phyloP scores from a whole-genome alignment of 306 rosid species.

The Dalbergia cultrata region DNA sequence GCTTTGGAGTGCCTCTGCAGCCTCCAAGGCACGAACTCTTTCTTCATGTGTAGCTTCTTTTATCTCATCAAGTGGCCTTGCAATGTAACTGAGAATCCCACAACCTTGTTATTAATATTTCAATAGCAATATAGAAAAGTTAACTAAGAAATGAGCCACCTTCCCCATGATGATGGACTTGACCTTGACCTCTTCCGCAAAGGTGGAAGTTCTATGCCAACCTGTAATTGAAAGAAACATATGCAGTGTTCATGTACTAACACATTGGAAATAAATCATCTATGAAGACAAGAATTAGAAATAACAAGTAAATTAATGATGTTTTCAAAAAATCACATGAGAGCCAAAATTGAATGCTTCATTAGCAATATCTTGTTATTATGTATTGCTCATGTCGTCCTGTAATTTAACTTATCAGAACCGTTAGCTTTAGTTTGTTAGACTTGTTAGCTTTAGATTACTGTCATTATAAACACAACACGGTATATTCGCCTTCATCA shows the following conservation, averaged over 20 bases:
- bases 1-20: conserved; percentile 64
- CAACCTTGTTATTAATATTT: conserved; percentile 38
- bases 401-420: too few relatives aligned
- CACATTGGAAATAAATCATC: neutral
- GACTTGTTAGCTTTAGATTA: too few relatives aligned
- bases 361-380: neutral
- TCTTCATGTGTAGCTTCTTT: conserved; percentile 63
- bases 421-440: too few relatives aligned
- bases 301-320: neutral
- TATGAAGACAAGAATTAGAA: neutral
- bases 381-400: neutral
- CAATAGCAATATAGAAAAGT: conserved; percentile 16
- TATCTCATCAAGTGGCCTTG: conserved; percentile 74
- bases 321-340: neutral
- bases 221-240: conserved; percentile 47
- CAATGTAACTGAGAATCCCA: conserved; percentile 62
- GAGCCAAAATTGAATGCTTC: conserved; percentile 11
- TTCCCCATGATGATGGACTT: conserved; percentile 62
- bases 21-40: conserved; percentile 61
- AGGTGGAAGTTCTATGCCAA: conserved; percentile 49
- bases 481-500: too few relatives aligned
- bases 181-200: conserved; percentile 63
- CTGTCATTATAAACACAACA: too few relatives aligned
- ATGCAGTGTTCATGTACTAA: conserved; percentile 12
- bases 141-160: conserved; percentile 55